Evolutionary conservation across 2,329 filamentous ascomycete genomes (phyloP).

Genomic region (Penicillium sp.): DNA sequence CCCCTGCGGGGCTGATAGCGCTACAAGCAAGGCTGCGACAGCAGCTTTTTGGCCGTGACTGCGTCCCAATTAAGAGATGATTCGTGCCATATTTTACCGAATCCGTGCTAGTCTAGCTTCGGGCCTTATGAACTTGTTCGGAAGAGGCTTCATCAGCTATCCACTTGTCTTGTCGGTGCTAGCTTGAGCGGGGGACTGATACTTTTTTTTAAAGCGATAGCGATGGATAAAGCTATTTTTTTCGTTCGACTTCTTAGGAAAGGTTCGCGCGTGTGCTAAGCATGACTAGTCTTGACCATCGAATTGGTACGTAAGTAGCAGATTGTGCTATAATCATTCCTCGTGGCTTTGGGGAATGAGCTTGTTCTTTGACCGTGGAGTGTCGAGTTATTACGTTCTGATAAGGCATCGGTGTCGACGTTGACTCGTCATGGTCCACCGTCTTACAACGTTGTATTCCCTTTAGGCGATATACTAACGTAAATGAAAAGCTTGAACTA

Average conservation of each 20-base stretch:
- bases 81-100: neutral
- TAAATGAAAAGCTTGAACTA: neutral
- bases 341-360: neutral
- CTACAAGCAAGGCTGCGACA: no score
- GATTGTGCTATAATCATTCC: neutral
- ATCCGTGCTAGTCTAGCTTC: neutral
- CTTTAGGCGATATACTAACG: neutral
- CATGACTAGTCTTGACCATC: neutral
- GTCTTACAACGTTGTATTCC: neutral
- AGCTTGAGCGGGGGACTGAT: neutral
- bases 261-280: neutral
- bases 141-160: slow-evolving; percentile 2
- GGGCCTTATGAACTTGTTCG: neutral
- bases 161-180: neutral
- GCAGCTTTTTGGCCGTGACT: neutral
- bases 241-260: neutral
- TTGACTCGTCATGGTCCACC: neutral
- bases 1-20: neutral
- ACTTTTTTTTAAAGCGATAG: neutral
- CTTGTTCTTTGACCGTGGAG: no score
- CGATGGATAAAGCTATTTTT: neutral
- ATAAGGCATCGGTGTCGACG: neutral
- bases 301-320: neutral
- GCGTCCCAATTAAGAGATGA: neutral
- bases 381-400: no score